Evolutionary conservation across 768 basidiomycete genomes (phyloP), one percentile per base, ranked within the genome.

Genomic region (Mycena maculata): DNA sequence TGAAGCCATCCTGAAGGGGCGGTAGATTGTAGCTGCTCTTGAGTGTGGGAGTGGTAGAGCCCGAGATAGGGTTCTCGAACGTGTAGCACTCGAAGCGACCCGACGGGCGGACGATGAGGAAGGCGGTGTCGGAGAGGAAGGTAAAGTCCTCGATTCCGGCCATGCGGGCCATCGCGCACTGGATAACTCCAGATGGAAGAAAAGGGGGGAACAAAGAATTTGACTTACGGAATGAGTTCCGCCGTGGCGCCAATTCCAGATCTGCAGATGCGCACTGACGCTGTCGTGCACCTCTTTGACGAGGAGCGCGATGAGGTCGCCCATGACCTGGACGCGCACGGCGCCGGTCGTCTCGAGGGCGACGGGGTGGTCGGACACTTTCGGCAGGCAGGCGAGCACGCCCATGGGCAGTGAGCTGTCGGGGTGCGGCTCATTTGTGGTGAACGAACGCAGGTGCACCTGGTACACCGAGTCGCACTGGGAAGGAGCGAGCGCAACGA

Each of bases 141-240:
- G 81, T 83, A 64, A 87, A 87, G 61, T 88, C 87, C 65, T 86
- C 85, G 41, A 87, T 86, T 4, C 83, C 84, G 1, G 81, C 75
- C 27, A 70, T 67, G 22, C 81, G 78, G n/a, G 76, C 74, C 75
- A 87, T 75, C 12, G 75, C 72, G 65, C 82, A 85, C 85, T 86
- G 55, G 23, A 4, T 45, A 42, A 49, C 39, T 53, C 61, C 23
- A 59, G 33, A 61, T 36, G 44, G 49, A 30, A 39, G 60, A 39
- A 45, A 48, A 30, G 50, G 56, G 45, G 12, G 27, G 30, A 41
- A 56, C 36, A 39, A 63, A 50, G 27, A 16, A 76, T n/a, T n/a
- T n/a, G n/a, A n/a, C 83, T 22, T 63, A 85, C 86, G n/a, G 84
- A 85, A 68, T 75, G 73, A 42, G 78, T 70, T 13, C 81, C 77